A percentile compares a stretch with the other conserved stretches of the same genome.
phyloP scores from a whole-genome alignment of 2,329 filamentous ascomycete genomes.

The Atkinsonella hypoxylon region DNA sequence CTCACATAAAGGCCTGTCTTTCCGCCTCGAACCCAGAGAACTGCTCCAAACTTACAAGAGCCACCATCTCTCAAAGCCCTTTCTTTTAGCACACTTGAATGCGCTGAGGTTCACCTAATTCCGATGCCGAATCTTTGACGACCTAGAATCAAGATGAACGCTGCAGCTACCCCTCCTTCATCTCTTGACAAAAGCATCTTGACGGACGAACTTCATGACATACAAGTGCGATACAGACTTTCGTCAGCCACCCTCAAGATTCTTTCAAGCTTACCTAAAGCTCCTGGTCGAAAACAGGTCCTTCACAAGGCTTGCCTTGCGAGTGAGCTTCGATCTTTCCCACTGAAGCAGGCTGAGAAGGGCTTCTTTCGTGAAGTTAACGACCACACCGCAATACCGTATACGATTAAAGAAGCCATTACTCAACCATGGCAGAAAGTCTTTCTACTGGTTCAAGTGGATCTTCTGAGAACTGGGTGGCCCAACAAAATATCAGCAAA shows the following conservation, averaged over 20 bases:
- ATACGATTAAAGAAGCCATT: slow-evolving; percentile 28
- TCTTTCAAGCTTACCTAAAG: slow-evolving; percentile 14
- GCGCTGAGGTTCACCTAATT: background rate
- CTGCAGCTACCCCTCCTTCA: background rate
- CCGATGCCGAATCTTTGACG: background rate
- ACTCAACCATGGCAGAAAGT: slow-evolving; percentile 59
- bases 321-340: slow-evolving; percentile 25
- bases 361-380: slow-evolving; percentile 27
- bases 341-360: slow-evolving; percentile 22
- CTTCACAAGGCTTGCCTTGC: slow-evolving; percentile 27
- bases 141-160: background rate
- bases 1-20: background rate
- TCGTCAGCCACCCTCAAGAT: slow-evolving; percentile 19
- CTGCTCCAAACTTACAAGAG: background rate
- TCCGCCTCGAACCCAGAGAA: background rate
- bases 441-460: slow-evolving; percentile 61
- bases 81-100: no score
- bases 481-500: slow-evolving; percentile 33
- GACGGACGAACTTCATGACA: slow-evolving; percentile 12
- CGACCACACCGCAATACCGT: slow-evolving; percentile 25
- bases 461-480: slow-evolving; percentile 51
- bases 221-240: slow-evolving; percentile 23
- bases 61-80: no score
- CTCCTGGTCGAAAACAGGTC: slow-evolving; percentile 20
- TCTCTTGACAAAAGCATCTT: background rate